These are phyloP conservation scores for Metschnikowia hibisci DNA, from an alignment of 805 yeast genomes.

Conservation along the genomic window DNA sequence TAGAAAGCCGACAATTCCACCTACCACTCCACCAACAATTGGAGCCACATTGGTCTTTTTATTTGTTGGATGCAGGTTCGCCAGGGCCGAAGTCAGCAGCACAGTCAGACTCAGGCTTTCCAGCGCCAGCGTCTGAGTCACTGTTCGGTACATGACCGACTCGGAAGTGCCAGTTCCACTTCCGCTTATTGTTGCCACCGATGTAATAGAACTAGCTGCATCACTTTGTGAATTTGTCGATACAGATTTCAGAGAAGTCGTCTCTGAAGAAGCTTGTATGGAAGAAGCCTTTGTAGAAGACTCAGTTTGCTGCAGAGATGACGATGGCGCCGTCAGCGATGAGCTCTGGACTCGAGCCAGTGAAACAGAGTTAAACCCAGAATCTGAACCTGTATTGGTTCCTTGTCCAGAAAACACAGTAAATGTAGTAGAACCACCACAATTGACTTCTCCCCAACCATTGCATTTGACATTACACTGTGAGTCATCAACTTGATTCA, in stretches of 20 bases:
- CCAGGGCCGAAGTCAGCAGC: neutral
- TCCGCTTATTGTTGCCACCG: neutral
- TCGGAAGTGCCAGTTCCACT: neutral
- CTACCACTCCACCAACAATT: constrained; percentile 45
- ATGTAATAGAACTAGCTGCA: neutral
- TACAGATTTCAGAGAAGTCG: no score
- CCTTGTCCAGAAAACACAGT: constrained; percentile 20
- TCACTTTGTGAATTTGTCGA: neutral
- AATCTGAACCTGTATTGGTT: constrained; percentile 20
- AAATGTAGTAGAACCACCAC: constrained; percentile 38
- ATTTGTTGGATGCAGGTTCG: constrained; percentile 2
- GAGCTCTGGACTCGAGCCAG: constrained; percentile 8
- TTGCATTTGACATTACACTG: constrained; percentile 31
- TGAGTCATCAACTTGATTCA: constrained; percentile 9
- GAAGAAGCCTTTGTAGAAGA: constrained; percentile 3
- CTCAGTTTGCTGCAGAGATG: neutral
- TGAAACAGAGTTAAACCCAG: constrained; percentile 4
- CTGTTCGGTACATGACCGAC: constrained; percentile 10
- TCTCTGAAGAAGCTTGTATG: no score
- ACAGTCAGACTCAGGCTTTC: constrained; percentile 8
- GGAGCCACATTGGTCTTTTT: constrained; percentile 31
- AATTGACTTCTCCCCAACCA: constrained; percentile 32
- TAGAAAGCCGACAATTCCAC: constrained; percentile 35
- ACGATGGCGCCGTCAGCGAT: constrained; percentile 8
- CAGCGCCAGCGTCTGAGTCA: constrained; percentile 9